Evolutionary conservation across 805 yeast genomes (phyloP), one percentile per base, ranked within the genome.

Genomic region (Candida germanica): DNA sequence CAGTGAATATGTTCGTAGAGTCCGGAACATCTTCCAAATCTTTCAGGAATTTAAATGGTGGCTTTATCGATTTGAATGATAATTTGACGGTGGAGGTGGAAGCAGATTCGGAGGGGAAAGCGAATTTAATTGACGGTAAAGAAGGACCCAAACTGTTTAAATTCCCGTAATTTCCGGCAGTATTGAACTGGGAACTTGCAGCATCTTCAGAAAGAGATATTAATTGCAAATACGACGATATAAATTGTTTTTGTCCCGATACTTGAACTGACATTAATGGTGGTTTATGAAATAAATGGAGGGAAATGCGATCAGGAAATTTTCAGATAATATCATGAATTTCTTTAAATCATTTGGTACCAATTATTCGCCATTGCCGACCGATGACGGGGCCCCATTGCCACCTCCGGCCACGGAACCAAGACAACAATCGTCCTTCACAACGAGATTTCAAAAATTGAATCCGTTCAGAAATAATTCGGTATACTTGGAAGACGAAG

Each of bases 1-100:
- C 47, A 25, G 62, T 56, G 48, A 61, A 64, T 8, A 69, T 53
- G 5, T 70, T 58, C 12, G 39, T 57, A 25, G 51, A 57, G 15
- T 21, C 47, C 3, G 51, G 43, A 23, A 51, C 62, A 36, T 33
- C 48, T 5, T 25, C 26, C 36, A 67, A 45, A 25, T 42, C 54
- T 4, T 52, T 42, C 25, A 61, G 54, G 56, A 85, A 83, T 51
- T 80, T 84, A 51, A 46, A 59, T 5, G 95, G 95, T 4, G 82
- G 75, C 48, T 80, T 78, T 36, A 87, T 73, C 20, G 89, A 82
- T 56, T 81, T 82, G 53, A 86, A 67, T 14, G 53, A 45, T 33
- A 70, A 48, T 15, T 46, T 50, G 33, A 63, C 47, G n/a, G 31
- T 11, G 16, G 13, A 13, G 10, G 22, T 25, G 27, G 40, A 42